Evolutionary conservation across 1,139 yeast genomes (phyloP), one percentile per base, ranked within the genome.

Genomic region (Yamadazyma conglobata): DNA sequence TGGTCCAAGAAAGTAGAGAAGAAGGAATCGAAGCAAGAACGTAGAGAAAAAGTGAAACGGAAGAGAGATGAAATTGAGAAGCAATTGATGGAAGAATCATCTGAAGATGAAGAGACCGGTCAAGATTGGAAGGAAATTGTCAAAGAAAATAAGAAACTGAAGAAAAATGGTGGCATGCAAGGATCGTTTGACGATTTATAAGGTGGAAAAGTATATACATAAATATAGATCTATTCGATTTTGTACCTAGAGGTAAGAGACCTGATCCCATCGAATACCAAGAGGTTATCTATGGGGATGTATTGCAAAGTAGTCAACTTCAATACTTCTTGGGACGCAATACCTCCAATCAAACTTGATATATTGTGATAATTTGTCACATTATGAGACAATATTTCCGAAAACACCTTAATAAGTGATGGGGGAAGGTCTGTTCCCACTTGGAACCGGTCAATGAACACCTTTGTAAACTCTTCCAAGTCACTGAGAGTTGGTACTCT

Each of bases 91-190:
- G 66, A 69, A 33, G 73, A 68, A 25, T 41, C 67, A 35, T 49
- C 69, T 4, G 65, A 35, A 14, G 70, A 64, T 19, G 42, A 77
- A 14, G 83, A 77, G 20, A 58, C 66, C 1, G 71, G 67, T 34
- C 73, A 64, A 19, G 98, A 91, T 56, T 91, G 98, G 98, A 91
- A 91, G 58, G 93, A 85, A 25, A 51, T 82, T 24, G 81, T 89
- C 1, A 64, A 77, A 41, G 72, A 70, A 30, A 78, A 69, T 41
- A 87, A 86, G 52, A 77, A 70, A 55, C 67, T 64, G 38, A 76
- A 74, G 47, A 57, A 55, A 34, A 44, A 47, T 15, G 41, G 42
- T 15, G 59, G 52, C n/a, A 53, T 72, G 24, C 77, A 73, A 46
- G 84, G 86, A 2, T 66, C 74, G 19, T 86, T 85, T 58, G 94